Base-by-base conservation (phyloP, 495 filamentous ascomycete genomes). In the Aspergillus indologenus region DNA sequence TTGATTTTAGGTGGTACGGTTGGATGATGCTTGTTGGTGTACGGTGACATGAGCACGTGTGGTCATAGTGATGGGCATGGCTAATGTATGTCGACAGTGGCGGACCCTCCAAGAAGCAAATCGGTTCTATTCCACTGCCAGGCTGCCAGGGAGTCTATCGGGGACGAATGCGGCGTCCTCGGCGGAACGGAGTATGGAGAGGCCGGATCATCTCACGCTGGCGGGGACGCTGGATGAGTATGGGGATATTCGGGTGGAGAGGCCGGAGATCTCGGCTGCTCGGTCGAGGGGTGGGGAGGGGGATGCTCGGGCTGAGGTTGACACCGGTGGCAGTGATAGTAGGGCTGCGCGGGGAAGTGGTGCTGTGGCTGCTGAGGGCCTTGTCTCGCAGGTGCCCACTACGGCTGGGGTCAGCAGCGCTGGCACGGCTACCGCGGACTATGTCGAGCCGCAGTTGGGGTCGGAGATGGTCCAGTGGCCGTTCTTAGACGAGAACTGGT, bases 391-490 rank as follows among this genome's bases (percentile, higher is more conserved):
- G n/a, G n/a, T n/a, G n/a, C n/a, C n/a, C n/a, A n/a, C n/a, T n/a
- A n/a, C n/a, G n/a, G 26, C 9, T 29, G 26, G 15, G 18, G 21
- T 7, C 46, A 31, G 23, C n/a, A 50, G 20, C n/a, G n/a, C n/a
- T n/a, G n/a, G 14, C 22, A 12, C 43, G 49, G 21, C 54, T 54
- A 26, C 54, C 21, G 8, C 58, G 44, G 68, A 73, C 46, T 69
- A 75, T 24, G 49, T 73, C 5, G 75, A 78, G 34, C 63, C 77
- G 34, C 63, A 7, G 34, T 11, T 40, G 12, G 34, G 34, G 7
- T 40, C 70, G 0, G 75, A 78, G 31, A 75, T 78, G 70, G 66
- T 76, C 53, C 71, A 78, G 54, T 78, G 75, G 75, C 75, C 74
- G 1, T 78, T 78, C 48, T 71, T 77, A 31, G 73, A 77, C 53